Base-by-base conservation (phyloP, 176 grass and related monocot species). In the Rhynchospora breviuscula region DNA sequence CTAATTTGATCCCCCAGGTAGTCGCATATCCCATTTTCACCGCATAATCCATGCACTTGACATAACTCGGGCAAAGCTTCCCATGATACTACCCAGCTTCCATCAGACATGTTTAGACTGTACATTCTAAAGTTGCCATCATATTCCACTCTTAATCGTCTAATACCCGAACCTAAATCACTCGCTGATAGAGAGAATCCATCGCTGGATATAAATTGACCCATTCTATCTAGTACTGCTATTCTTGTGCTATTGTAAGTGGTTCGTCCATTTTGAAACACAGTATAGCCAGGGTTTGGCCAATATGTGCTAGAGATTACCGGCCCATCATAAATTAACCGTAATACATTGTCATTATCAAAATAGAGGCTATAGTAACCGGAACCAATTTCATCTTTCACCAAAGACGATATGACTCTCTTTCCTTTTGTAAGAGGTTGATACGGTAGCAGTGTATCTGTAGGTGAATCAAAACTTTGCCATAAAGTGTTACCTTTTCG, bases 121-220 rank as follows among this genome's bases (percentile, higher is more conserved):
- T 94, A 94, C 85, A 91, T 85, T 83, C 92, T 91, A 33, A 94
- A 86, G 85, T 94, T 94, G 4, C 89, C 92, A 78, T 94, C 92
- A 49, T 86, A 87, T 76, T 91, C 85, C 45, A 91, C 63, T 33
- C 65, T 94, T 61, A 91, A 69, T 44, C 89, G 87, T 58, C 92
- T 81, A 49, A 86, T 45, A 8, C 88, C 67, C 4, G 17, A 2
- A 18, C 84, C 91, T 2, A 49, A 54, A 59, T 90, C 91, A 14
- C 86, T 71, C 7, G 91, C 84, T 19, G 8, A 11, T 49, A 17
- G 26, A 8, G 10, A 18, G 4, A 93, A 85, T 6, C 53, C 59
- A 62, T 91, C 89, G 71, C 89, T 94, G 64, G 92, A 94, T 25
- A 84, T 49, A 64, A 90, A 86, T 7, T 73, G 48, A 51, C 91